Evolutionary conservation across 345 rosid species (phyloP).

Genomic region (Eucalyptus grandis): DNA sequence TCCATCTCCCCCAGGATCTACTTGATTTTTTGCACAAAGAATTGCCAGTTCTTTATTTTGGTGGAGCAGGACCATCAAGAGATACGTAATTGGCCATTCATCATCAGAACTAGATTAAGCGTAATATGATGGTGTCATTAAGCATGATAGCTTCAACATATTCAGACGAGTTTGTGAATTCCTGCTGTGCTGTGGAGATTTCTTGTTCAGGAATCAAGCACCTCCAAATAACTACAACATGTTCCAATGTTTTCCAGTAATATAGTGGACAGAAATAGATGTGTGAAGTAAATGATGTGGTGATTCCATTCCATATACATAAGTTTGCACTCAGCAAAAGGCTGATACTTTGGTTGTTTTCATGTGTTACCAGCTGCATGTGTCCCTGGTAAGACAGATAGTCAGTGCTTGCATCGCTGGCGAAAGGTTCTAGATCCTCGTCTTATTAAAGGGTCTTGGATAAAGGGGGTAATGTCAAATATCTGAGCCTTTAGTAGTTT

Average conservation of each 20-base stretch:
- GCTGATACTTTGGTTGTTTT: neutral
- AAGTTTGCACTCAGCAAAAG: neutral
- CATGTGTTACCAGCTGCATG: conserved; percentile 12
- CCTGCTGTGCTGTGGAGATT: neutral
- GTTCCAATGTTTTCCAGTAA: neutral
- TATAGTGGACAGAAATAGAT: neutral
- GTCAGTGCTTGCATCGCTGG: conserved; percentile 50
- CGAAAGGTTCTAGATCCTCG: conserved; percentile 41
- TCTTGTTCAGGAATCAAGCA: neutral
- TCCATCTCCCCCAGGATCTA: neutral
- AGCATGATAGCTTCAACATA: neutral
- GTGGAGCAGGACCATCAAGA: neutral
- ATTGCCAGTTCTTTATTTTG: neutral
- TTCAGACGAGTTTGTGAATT: neutral
- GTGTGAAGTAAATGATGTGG: neutral
- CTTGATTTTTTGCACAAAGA: neutral
- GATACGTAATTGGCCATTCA: neutral
- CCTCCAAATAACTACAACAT: neutral
- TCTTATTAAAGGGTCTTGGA: conserved; percentile 43
- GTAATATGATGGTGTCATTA: neutral
- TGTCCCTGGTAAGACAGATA: conserved; percentile 32
- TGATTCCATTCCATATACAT: neutral
- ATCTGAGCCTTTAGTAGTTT: neutral
- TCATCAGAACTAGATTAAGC: neutral
- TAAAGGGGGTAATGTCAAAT: conserved; percentile 15